Conservation (phyloP, 2,329 filamentous ascomycete species). For the Nemania serpens region DNA sequence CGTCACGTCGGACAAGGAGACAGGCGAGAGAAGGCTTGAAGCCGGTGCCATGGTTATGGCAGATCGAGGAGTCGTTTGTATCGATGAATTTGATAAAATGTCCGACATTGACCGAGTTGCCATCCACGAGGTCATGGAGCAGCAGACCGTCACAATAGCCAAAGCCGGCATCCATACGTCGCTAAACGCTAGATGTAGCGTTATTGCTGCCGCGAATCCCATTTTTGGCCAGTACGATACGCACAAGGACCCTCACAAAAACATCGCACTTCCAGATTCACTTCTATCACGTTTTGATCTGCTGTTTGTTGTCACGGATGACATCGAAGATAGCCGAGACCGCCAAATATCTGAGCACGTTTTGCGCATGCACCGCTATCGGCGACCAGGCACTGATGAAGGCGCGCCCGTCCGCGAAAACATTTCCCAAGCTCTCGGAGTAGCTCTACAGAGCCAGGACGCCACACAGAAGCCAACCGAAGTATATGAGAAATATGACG, state of each 20-base stretch:
- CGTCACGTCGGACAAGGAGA: slow-evolving; percentile 96
- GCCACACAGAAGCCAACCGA: slow-evolving; percentile 78
- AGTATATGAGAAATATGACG: slow-evolving; percentile 94
- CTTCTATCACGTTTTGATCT: slow-evolving; percentile 98
- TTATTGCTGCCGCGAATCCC: slow-evolving; percentile 94
- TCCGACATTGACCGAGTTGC: slow-evolving; percentile 96
- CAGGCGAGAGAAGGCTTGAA: slow-evolving; percentile 90
- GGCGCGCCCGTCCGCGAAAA: slow-evolving; percentile 93
- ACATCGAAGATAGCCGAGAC: slow-evolving; percentile 93
- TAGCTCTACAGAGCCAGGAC: slow-evolving; percentile 79
- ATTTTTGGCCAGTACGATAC: slow-evolving; percentile 98
- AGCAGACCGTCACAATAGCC: slow-evolving; percentile 98
- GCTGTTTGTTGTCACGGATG: slow-evolving; percentile 95
- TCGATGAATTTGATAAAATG: slow-evolving; percentile 99
- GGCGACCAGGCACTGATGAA: slow-evolving; percentile 89
- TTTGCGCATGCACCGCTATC: slow-evolving; percentile 94
- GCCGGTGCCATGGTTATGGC: slow-evolving; percentile 98
- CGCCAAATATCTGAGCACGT: slow-evolving; percentile 94
- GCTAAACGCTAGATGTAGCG: slow-evolving; percentile 93
- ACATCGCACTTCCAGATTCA: slow-evolving; percentile 96
- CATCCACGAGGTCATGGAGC: slow-evolving; percentile 99
- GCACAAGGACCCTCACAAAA: slow-evolving; percentile 98
- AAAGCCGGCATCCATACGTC: slow-evolving; percentile 99
- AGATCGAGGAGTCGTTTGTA: slow-evolving; percentile 96
- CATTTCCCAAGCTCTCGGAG: slow-evolving; percentile 79